Conservation (phyloP, 306 rosid species). For the Comarum palustre region DNA sequence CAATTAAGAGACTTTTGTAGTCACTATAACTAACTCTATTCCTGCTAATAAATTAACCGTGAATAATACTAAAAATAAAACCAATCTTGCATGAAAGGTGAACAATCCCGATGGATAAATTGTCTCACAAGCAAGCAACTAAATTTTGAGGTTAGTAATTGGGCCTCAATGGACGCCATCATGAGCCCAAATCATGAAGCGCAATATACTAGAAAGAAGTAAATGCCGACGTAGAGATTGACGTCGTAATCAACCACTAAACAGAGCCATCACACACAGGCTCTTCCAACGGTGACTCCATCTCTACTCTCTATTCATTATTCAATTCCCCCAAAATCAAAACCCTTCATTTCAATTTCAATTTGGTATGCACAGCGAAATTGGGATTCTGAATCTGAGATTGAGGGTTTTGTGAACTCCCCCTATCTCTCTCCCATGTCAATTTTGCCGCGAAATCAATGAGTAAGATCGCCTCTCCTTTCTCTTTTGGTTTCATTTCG, state of each 20-base stretch:
- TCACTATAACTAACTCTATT: too few species aligned
- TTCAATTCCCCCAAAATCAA: not conserved
- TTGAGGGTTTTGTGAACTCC: conserved; percentile 4
- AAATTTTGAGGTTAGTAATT: not conserved
- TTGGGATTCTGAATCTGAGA: not conserved
- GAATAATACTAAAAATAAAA: too few species aligned
- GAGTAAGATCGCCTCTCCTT: conserved; percentile 18
- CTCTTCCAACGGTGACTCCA: not conserved
- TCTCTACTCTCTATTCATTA: not conserved
- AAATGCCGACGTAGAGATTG: not conserved
- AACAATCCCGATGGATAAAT: not conserved
- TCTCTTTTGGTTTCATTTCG: not conserved
- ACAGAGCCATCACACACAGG: conserved; percentile 10
- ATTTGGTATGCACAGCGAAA: not conserved
- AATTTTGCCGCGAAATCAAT: not conserved
- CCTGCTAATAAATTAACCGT: too few species aligned
- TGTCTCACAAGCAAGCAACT: not conserved
- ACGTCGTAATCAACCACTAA: not conserved
- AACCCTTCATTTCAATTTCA: not conserved
- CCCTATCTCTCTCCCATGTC: not conserved
- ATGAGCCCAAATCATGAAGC: not conserved
- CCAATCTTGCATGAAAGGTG: too few species aligned
- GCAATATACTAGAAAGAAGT: not conserved
- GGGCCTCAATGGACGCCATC: not conserved
- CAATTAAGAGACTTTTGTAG: too few species aligned